Evolutionary conservation across 73 alveolate species (phyloP).

Genomic region (Paramecium octaurelia): DNA sequence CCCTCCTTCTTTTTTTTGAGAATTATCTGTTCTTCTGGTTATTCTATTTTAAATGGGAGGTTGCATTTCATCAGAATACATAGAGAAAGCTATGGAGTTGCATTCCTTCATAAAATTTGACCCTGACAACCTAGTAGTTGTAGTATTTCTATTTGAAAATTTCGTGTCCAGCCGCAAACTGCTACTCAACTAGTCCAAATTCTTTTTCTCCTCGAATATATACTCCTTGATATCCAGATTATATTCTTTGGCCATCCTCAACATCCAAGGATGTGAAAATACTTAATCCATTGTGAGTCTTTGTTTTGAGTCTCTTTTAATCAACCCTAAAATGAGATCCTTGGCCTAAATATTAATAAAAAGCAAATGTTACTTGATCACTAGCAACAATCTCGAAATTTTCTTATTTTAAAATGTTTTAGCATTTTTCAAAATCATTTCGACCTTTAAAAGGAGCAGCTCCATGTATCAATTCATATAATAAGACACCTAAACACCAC

Average conservation of each 20-base stretch:
- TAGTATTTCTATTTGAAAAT: background rate
- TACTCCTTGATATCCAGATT: background rate
- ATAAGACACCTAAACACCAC: constrained; percentile 67
- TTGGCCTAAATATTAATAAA: background rate
- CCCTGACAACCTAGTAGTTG: background rate
- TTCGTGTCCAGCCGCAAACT: background rate
- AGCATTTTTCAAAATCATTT: background rate
- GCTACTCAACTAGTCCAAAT: background rate
- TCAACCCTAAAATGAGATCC: background rate
- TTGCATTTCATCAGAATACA: background rate
- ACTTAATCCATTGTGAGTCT: background rate
- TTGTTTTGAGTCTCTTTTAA: background rate
- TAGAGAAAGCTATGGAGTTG: background rate
- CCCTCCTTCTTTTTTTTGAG: background rate
- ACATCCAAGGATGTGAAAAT: background rate
- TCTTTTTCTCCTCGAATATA: background rate
- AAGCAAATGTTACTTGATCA: background rate
- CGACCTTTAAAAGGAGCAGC: background rate
- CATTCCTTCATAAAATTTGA: background rate
- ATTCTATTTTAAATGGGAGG: background rate
- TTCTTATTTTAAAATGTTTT: background rate
- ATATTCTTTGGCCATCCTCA: background rate
- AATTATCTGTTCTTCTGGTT: background rate
- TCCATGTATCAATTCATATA: constrained; percentile 91
- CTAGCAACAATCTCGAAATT: constrained; percentile 42